Conservation (phyloP, 2,329 filamentous ascomycete species). For the Fusarium xylarioides region DNA sequence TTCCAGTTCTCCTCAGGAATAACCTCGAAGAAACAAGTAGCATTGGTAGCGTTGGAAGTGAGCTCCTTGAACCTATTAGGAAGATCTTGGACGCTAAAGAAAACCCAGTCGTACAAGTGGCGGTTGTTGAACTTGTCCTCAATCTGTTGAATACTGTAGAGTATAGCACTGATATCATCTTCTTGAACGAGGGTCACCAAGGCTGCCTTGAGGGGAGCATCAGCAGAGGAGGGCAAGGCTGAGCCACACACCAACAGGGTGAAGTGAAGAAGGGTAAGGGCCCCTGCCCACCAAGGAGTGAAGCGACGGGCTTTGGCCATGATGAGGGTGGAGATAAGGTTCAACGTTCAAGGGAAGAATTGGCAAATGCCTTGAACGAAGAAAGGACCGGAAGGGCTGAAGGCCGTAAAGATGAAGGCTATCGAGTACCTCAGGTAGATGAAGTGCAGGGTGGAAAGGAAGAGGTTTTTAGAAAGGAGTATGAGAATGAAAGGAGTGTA, state of each 20-base stretch:
- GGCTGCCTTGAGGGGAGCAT: constrained; percentile 44
- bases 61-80: constrained; percentile 77
- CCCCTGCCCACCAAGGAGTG: constrained; percentile 25
- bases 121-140: constrained; percentile 74
- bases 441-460: neutral
- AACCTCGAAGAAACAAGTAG: constrained; percentile 75
- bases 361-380: neutral
- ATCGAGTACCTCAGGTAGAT: constrained; percentile 2
- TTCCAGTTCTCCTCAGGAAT: constrained; percentile 82
- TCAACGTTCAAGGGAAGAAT: neutral
- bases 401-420: neutral
- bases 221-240: constrained; percentile 25
- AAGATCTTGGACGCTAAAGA: constrained; percentile 85
- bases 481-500: constrained; percentile 29
- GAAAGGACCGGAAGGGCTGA: constrained; percentile 2
- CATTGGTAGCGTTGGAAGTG: constrained; percentile 74
- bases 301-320: constrained; percentile 28
- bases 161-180: constrained; percentile 43
- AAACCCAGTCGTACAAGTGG: constrained; percentile 88
- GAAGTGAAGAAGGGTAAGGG: constrained; percentile 34
- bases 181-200: constrained; percentile 47
- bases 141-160: constrained; percentile 64
- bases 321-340: neutral
- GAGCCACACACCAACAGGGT: constrained; percentile 30
- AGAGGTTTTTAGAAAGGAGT: constrained; percentile 16